Evolutionary conservation across 176 grass and related monocot species (phyloP), one percentile per base, ranked within the genome.

Genomic region (Triticum monococcum): DNA sequence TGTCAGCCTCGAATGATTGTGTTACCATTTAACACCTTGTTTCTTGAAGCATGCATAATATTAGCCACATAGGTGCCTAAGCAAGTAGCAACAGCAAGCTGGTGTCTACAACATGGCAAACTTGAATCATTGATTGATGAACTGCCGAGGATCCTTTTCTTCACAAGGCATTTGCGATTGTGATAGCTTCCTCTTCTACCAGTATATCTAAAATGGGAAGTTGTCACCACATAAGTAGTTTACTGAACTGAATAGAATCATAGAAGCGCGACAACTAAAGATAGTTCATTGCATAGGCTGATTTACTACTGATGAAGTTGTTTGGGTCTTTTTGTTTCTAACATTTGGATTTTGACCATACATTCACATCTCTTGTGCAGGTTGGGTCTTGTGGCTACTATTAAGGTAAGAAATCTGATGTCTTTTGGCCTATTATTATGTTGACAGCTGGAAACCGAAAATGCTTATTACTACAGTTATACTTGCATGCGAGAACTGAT

Each of bases 301-400:
- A 30, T 81, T 90, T 87, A n/a, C 13, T 52, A 22, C 72, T n/a
- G n/a, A n/a, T 36, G 1, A 43, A 71, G 11, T 26, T 23, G 69
- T n/a, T 31, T 81, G 10, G 5, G 68, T 26, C 7, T 52, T 57
- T 89, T 66, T 11, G 2, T 52, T 50, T 4, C 8, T 61, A 50
- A 57, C 13, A 66, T 66, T 40, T 62, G 16, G 36, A 67, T 60
- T 84, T 79, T 48, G 8, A 74, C 59, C 35, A 50, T 84, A 52
- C 40, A 12, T 89, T 81, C 24, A 85, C 61, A 76, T 92, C 26
- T 63, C 20, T 76, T 82, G 24, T 86, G 46, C 92, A 97, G 95
- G 92, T 76, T 97, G 88, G 86, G 92, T 40, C 95, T 97, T 78
- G 92, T 94, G 81, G 91, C 90, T 50, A 94, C 92, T 64, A 97